These are phyloP conservation scores for Pythium phragmiticola DNA, from an alignment of 352 stramenopile species.

Conservation along the genomic window DNA sequence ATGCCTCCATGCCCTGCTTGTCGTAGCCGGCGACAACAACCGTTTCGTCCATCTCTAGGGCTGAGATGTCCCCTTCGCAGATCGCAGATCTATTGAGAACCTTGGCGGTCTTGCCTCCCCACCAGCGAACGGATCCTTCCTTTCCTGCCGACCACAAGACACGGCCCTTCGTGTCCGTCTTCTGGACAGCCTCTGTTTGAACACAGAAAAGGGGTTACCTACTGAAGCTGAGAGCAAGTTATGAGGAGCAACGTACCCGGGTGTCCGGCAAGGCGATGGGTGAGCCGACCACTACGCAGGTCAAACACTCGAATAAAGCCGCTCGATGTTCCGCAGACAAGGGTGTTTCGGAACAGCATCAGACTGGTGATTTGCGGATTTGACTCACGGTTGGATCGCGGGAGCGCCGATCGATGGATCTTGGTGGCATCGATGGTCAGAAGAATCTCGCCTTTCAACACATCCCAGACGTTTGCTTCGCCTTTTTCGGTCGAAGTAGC, in stretches of 20 bases:
- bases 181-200: slow-evolving; percentile 65
- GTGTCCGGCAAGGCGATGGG: slow-evolving; percentile 79
- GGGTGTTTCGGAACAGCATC: slow-evolving; percentile 86
- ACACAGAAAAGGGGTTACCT: neutral
- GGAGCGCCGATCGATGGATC: slow-evolving; percentile 83
- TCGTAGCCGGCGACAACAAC: slow-evolving; percentile 84
- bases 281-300: slow-evolving; percentile 72
- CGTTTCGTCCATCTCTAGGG: slow-evolving; percentile 88
- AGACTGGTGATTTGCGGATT: slow-evolving; percentile 83
- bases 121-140: slow-evolving; percentile 85
- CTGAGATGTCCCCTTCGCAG: slow-evolving; percentile 70
- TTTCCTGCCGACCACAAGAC: slow-evolving; percentile 84
- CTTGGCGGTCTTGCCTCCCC: slow-evolving; percentile 86
- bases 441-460: slow-evolving; percentile 82
- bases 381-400: slow-evolving; percentile 56
- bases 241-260: slow-evolving; percentile 46
- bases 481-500: slow-evolving; percentile 85
- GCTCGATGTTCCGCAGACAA: slow-evolving; percentile 85
- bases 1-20: slow-evolving; percentile 84
- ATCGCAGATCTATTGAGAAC: slow-evolving; percentile 82
- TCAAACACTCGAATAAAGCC: slow-evolving; percentile 89
- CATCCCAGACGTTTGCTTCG: slow-evolving; percentile 86
- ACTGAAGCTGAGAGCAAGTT: neutral
- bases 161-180: slow-evolving; percentile 82
- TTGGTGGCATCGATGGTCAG: slow-evolving; percentile 75